Evolutionary conservation across 2,329 filamentous ascomycete genomes (phyloP), one percentile per base, ranked within the genome.

Genomic region (Fusarium piperis): DNA sequence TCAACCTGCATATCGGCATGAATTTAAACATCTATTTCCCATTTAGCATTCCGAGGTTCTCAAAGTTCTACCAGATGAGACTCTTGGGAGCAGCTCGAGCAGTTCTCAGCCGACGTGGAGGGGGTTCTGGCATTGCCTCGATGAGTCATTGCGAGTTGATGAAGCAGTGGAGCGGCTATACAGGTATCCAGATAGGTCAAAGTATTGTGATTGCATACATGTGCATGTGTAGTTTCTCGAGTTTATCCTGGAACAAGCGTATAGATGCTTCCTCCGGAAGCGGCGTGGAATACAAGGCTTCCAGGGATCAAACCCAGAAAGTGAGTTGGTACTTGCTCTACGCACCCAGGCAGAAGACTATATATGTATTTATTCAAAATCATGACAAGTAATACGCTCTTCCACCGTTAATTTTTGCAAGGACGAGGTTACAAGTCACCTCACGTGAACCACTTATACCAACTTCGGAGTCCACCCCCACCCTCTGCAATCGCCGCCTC

Each of bases 401-500:
- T 13, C n/a, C 13, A 3, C 3, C 4, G 13, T 20, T 12, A 1
- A 39, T 39, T 20, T 39, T 18, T 20, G n/a, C 18, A 39, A 20
- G 15, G 3, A 41, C 12, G 20, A n/a, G 4, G 39, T 48, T 48
- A 3, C 13, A 48, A 30, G 23, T 16, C 6, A 30, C 12, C 26
- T 48, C n/a, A 26, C 39, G 20, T 30, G 30, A 11, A 16, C 13
- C 28, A 28, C 1, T 6, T 33, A 9, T 30, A n/a, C 38, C 35
- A 32, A 16, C 20, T 23, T 35, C 26, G 23, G 20, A n/a, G 23
- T 16, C 16, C 10, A 48, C 23, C 35, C 13, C 33, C 55, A 35
- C 57, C 63, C 70, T 44, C 10, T 66, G 28, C 73, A 72, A 73
- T 65, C 57, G 62, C 41, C 8, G 46, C 30, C 36, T 26, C 15